A percentile compares a stretch with the other conserved stretches of the same genome.
phyloP scores from a whole-genome alignment of 805 yeast species.

The Metschnikowia bowlesiae region DNA sequence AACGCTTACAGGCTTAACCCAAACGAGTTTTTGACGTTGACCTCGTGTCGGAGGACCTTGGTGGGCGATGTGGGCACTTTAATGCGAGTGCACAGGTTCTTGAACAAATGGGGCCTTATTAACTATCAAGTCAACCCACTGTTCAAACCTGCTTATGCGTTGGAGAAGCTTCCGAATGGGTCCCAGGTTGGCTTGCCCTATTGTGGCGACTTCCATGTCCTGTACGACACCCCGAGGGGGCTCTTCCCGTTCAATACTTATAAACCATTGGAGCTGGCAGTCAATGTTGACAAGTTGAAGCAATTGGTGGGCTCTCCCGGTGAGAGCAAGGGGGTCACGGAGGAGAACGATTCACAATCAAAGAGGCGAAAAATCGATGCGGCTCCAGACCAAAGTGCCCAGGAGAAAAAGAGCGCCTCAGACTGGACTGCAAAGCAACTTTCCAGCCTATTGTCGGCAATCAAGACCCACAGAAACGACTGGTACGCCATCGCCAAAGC shows the following conservation, averaged over 20 bases:
- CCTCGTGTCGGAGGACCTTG: slow-evolving; percentile 85
- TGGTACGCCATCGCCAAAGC: slow-evolving; percentile 74
- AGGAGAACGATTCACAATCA: slow-evolving; percentile 13
- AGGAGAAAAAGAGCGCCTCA: slow-evolving; percentile 12
- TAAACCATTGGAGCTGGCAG: slow-evolving; percentile 55
- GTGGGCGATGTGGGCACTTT: slow-evolving; percentile 91
- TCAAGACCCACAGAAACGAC: slow-evolving; percentile 60
- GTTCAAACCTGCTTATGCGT: slow-evolving; percentile 57
- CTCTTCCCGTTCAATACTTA: slow-evolving; percentile 86
- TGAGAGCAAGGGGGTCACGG: neutral
- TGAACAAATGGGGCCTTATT: slow-evolving; percentile 89
- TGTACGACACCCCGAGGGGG: slow-evolving; percentile 87
- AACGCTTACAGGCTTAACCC: slow-evolving; percentile 87
- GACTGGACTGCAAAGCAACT: slow-evolving; percentile 68
- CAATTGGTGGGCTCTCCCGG: slow-evolving; percentile 19
- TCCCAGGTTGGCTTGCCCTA: slow-evolving; percentile 54
- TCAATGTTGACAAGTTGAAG: slow-evolving; percentile 36
- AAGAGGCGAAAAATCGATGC: slow-evolving; percentile 23
- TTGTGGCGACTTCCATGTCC: slow-evolving; percentile 72
- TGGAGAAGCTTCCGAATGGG: slow-evolving; percentile 47
- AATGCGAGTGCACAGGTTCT: slow-evolving; percentile 75
- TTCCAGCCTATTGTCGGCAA: slow-evolving; percentile 56
- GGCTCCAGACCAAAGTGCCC: neutral
- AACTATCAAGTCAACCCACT: slow-evolving; percentile 88
- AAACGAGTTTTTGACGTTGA: slow-evolving; percentile 80